phyloP scores from a whole-genome alignment of 2,329 filamentous ascomycete species.

The Trichoderma harzianum region DNA sequence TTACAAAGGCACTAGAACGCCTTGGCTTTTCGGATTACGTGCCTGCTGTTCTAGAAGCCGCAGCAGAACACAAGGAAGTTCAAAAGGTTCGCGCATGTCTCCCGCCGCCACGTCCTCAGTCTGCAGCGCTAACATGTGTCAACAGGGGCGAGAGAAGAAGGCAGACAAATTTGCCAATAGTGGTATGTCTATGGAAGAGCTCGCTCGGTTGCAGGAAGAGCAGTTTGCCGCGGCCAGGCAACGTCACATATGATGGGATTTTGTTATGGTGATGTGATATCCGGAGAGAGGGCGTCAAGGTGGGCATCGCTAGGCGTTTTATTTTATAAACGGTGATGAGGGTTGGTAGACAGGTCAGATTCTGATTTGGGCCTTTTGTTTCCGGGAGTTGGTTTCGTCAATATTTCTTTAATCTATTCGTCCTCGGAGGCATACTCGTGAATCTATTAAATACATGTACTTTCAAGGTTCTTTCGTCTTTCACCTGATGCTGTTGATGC shows the following conservation, averaged over 20 bases:
- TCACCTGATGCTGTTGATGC: not conserved
- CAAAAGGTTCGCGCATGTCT: constrained; percentile 63
- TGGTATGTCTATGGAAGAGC: constrained; percentile 84
- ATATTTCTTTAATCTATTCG: not conserved
- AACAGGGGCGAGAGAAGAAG: constrained; percentile 88
- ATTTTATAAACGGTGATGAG: constrained; percentile 13
- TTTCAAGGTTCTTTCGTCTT: not conserved
- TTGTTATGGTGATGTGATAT: constrained; percentile 9
- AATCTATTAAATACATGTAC: not conserved
- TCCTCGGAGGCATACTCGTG: not conserved
- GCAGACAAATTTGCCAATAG: constrained; percentile 95
- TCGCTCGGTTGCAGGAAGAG: constrained; percentile 84
- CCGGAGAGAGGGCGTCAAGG: constrained; percentile 23
- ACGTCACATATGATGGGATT: constrained; percentile 29
- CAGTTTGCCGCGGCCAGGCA: constrained; percentile 73
- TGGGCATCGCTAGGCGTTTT: constrained; percentile 37
- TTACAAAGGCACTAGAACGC: constrained; percentile 89
- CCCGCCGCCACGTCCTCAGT: not conserved
- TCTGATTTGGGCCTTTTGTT: not conserved
- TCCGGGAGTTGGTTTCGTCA: not conserved
- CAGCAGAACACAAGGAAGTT: constrained; percentile 86
- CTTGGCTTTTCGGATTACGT: constrained; percentile 93
- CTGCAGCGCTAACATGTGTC: constrained; percentile 49
- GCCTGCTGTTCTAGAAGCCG: constrained; percentile 78
- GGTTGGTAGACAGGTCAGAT: constrained; percentile 11